Conservation (phyloP, 768 basidiomycete genomes). For the Hemileccinum rubropunctum region DNA sequence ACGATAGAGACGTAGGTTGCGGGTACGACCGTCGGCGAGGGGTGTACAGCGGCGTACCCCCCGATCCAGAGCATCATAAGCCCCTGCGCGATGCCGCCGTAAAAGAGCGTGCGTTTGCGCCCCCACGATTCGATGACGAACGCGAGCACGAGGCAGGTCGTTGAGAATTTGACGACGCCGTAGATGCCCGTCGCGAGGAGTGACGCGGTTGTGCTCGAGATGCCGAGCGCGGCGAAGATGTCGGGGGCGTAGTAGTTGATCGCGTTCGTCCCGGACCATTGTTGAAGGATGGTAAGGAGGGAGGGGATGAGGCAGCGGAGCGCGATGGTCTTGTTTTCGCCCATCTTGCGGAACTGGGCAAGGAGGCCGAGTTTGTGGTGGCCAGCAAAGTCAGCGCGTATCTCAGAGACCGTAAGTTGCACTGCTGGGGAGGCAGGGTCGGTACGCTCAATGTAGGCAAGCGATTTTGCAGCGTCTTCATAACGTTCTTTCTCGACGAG, state of each 20-base stretch:
- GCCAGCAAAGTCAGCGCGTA: slow-evolving; percentile 34
- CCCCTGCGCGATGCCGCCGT: slow-evolving; percentile 35
- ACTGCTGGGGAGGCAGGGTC: slow-evolving; percentile 27
- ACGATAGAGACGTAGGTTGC: slow-evolving; percentile 34
- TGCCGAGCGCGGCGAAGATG: slow-evolving; percentile 36
- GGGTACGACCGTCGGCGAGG: slow-evolving; percentile 21
- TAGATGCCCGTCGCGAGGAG: slow-evolving; percentile 42
- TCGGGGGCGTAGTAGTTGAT: slow-evolving; percentile 41
- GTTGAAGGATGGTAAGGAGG: slow-evolving; percentile 36
- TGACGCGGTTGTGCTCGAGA: slow-evolving; percentile 30
- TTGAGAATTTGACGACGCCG: slow-evolving; percentile 38
- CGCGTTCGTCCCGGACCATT: slow-evolving; percentile 42
- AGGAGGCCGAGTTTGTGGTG: slow-evolving; percentile 25
- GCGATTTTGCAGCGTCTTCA: slow-evolving; percentile 33
- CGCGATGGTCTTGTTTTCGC: slow-evolving; percentile 27
- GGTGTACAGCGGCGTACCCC: slow-evolving; percentile 31
- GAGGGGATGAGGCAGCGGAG: slow-evolving; percentile 33
- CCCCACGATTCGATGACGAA: slow-evolving; percentile 41
- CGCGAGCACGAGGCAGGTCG: slow-evolving; percentile 30
- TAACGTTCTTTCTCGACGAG: slow-evolving; percentile 35
- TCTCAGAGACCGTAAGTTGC: slow-evolving; percentile 32
- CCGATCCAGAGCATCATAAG: slow-evolving; percentile 39
- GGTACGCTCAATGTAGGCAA: slow-evolving; percentile 28
- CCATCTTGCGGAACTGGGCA: slow-evolving; percentile 34
- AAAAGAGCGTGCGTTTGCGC: slow-evolving; percentile 36